These are phyloP conservation scores for Moniliophthora roreri DNA, from an alignment of 1,284 basidiomycete genomes.

Conservation along the genomic window DNA sequence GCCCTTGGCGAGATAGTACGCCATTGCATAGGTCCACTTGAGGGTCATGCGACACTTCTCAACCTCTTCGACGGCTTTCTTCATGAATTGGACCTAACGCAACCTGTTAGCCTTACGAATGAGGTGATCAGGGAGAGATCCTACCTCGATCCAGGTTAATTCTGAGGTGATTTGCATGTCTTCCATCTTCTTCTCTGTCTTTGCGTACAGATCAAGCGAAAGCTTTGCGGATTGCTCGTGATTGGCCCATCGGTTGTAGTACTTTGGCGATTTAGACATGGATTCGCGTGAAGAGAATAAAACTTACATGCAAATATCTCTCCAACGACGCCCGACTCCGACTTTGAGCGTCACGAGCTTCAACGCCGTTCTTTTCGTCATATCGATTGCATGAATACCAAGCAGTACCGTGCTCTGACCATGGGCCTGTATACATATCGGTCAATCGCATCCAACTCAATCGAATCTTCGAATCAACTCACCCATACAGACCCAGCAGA, in stretches of 20 bases:
- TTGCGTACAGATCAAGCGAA: conserved; percentile 87
- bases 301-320: conserved; percentile 91
- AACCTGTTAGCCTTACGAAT: neutral
- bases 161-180: conserved; percentile 94
- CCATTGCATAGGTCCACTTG: conserved; percentile 99
- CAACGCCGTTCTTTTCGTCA: conserved; percentile 89
- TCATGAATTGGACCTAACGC: conserved; percentile 83
- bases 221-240: conserved; percentile 98
- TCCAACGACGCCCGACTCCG: conserved; percentile 88
- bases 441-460: neutral
- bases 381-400: conserved; percentile 99
- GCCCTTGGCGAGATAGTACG: conserved; percentile 86
- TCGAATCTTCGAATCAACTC: conserved; percentile 15
- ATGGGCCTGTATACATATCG: conserved; percentile 65
- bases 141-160: conserved; percentile 95
- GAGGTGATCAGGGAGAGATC: neutral
- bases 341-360: conserved; percentile 89
- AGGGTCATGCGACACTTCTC: conserved; percentile 92
- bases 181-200: conserved; percentile 99
- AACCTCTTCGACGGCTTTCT: conserved; percentile 93
- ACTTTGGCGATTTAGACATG: conserved; percentile 46
- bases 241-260: conserved; percentile 98
- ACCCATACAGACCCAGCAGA: conserved; percentile 84
- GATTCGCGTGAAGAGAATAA: neutral
- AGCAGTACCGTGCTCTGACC: conserved; percentile 96